Evolutionary conservation across 2,329 filamentous ascomycete genomes (phyloP).

Genomic region (Rosellinia necatrix): DNA sequence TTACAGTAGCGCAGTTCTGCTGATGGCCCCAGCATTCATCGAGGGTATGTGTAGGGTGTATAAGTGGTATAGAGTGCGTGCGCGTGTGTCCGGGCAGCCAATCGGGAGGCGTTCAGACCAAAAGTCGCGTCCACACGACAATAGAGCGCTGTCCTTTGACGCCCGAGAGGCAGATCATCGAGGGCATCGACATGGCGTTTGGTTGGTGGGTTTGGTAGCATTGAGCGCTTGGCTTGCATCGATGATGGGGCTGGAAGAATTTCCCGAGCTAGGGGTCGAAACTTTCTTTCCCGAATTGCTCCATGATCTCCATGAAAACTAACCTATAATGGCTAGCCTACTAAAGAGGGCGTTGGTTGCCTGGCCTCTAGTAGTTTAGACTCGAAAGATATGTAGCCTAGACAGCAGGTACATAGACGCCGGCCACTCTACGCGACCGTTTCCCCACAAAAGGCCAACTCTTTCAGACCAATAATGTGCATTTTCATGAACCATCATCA

Average conservation of each 20-base stretch:
- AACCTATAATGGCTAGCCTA: no score
- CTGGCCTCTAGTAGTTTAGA: no score
- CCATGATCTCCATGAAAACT: no score
- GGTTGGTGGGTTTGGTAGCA: slow-evolving; percentile 22
- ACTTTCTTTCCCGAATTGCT: background rate
- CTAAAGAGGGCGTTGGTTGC: no score
- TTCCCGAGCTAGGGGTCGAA: background rate
- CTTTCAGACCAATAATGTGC: slow-evolving; percentile 22
- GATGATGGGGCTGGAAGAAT: slow-evolving; percentile 4
- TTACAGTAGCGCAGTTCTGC: slow-evolving; percentile 12
- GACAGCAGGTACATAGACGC: slow-evolving; percentile 39
- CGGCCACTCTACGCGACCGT: slow-evolving; percentile 37
- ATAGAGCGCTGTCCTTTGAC: slow-evolving; percentile 19
- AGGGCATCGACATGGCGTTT: slow-evolving; percentile 6
- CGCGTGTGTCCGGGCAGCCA: slow-evolving; percentile 1
- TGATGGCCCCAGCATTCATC: slow-evolving; percentile 1
- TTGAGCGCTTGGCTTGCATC: slow-evolving; percentile 28
- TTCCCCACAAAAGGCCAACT: slow-evolving; percentile 11
- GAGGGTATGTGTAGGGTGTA: slow-evolving; percentile 6
- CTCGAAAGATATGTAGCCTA: no score
- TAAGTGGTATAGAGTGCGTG: no score
- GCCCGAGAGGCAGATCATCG: slow-evolving; percentile 21
- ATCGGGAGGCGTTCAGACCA: slow-evolving; percentile 3
- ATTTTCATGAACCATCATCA: background rate
- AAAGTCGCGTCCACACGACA: slow-evolving; percentile 19